Base-by-base conservation (phyloP, 2,329 filamentous ascomycete genomes). In the Fusarium sp. region DNA sequence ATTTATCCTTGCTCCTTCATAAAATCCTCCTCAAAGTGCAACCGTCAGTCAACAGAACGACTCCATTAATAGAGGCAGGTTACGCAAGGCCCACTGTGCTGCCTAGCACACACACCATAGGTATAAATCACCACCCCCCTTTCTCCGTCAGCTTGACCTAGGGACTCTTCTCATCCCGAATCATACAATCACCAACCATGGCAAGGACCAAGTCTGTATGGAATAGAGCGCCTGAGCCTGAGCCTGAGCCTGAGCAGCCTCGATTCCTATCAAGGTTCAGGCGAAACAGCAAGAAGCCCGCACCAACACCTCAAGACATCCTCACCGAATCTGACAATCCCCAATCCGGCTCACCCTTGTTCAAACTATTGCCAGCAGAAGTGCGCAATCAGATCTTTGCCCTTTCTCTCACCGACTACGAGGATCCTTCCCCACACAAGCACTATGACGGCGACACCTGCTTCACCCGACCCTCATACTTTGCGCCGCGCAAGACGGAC, bases 381-480 rank as follows among this genome's bases (percentile, higher is more conserved):
- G 73, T 90, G 16, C 85, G 88, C 64, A 81, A 82, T 68, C 75
- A 79, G 2, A 87, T 90, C 58, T 90, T 87, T 75, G 66, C 78
- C 11, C 80, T 79, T 52, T 82, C 79, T 0, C 76, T 88, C 5
- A 78, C 82, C 7, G 83, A 84, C 34, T 83, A 81, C 35, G 80
- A 82, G 11, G 83, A 85, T 45, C 73, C 78, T 6, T 64, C 71
- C 2, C 74, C 76, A 0, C 62, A 70, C 1, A 63, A 60, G 1
- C 71, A 69, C 1, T 85, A 84, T 76, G 59, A 27, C 1, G 50
- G 65, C 8, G 63, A 78, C 4, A 82, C 84, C 5, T 84, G 79
- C 73, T 87, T 83, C 73, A 77, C 78, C 10, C 79, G 86, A 3
- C 86, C 86, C 0, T 80, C 81, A 1, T 86, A 85, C 75, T 79